Evolutionary conservation across 441 rosid genomes (phyloP).

Genomic region (Heliophila coronopifolia): DNA sequence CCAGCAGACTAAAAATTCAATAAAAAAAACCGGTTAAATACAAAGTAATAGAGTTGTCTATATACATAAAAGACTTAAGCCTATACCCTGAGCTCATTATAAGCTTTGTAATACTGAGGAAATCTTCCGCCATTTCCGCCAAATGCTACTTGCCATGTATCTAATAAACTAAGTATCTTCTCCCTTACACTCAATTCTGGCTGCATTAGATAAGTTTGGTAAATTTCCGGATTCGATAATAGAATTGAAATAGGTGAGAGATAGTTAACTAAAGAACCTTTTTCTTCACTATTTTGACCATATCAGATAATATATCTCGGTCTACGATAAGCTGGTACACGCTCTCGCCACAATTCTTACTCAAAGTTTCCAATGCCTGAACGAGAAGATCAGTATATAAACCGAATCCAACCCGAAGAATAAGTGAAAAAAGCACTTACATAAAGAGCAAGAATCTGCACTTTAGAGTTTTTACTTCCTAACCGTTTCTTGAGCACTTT

Average conservation of each 20-base stretch:
- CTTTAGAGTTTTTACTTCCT: conserved; percentile 77
- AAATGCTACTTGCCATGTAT: conserved; percentile 97
- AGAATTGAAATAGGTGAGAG: conserved; percentile 8
- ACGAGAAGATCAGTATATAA: conserved; percentile 12
- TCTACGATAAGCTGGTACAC: conserved; percentile 84
- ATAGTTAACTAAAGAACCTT: conserved; percentile 42
- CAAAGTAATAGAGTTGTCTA: not conserved
- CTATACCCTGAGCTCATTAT: conserved; percentile 80
- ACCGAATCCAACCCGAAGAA: not conserved
- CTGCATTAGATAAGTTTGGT: conserved; percentile 46
- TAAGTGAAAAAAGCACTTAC: conserved; percentile 41
- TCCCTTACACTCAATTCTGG: conserved; percentile 90
- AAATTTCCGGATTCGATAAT: conserved; percentile 11
- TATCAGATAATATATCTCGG: conserved; percentile 85
- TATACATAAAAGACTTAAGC: not conserved
- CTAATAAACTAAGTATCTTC: conserved; percentile 81
- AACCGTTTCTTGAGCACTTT: conserved; percentile 89
- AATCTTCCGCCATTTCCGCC: conserved; percentile 76
- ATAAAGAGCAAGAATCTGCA: conserved; percentile 80
- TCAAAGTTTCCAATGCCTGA: conserved; percentile 84
- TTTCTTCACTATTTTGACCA: conserved; percentile 95
- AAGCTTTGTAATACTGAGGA: conserved; percentile 83
- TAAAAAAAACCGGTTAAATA: conserved; percentile 6
- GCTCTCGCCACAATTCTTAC: conserved; percentile 89
- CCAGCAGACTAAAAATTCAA: conserved; percentile 60